These are phyloP conservation scores for Fragilaria crotonensis DNA, from an alignment of 108 stramenopile species.

Conservation along the genomic window DNA sequence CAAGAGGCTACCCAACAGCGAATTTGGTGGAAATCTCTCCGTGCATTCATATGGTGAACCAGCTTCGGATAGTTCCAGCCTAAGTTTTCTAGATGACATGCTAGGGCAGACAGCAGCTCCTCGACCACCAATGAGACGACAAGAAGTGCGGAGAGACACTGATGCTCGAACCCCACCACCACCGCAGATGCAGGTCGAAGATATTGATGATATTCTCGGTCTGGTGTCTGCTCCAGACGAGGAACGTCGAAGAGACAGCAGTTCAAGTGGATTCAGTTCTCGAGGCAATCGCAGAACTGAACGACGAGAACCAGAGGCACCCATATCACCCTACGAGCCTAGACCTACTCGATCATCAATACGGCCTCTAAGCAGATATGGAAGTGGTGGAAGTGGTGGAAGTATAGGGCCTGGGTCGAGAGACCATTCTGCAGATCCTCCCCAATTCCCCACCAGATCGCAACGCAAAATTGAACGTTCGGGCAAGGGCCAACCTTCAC, in stretches of 20 bases:
- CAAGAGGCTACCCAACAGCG: background rate
- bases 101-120: too few species aligned
- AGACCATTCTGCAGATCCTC: too few species aligned
- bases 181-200: background rate
- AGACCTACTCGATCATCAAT: background rate
- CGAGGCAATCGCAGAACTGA: background rate
- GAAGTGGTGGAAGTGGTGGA: too few species aligned
- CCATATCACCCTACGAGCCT: background rate
- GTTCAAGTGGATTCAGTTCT: background rate
- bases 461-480: too few species aligned
- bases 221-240: background rate
- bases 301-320: background rate
- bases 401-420: too few species aligned
- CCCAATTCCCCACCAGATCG: too few species aligned
- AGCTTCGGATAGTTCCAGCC: background rate
- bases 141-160: too few species aligned
- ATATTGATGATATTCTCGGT: background rate
- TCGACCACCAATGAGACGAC: too few species aligned
- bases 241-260: background rate
- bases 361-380: background rate
- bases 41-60: background rate
- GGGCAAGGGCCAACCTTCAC: too few species aligned
- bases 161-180: background rate
- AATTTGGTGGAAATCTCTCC: background rate
- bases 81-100: background rate